Conservation (phyloP, 805 yeast species). For the Pichia heedii region DNA sequence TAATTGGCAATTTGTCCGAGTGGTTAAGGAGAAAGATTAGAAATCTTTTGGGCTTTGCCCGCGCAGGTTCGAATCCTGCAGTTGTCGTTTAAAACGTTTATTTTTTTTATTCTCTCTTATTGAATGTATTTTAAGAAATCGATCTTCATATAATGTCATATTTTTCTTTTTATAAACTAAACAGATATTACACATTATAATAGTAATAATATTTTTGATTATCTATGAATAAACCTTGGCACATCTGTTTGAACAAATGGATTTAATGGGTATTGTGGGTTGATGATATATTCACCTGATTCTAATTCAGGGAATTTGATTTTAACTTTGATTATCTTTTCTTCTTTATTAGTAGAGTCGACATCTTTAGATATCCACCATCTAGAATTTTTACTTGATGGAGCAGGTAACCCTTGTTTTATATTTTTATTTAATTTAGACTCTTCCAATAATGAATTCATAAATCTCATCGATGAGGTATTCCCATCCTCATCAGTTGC, state of each 20-base stretch:
- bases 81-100: constrained; percentile 32
- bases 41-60: constrained; percentile 55
- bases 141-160: too few species aligned
- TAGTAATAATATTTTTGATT: background rate
- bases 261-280: constrained; percentile 61
- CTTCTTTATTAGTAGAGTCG: constrained; percentile 3
- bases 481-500: constrained; percentile 23
- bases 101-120: constrained; percentile 2
- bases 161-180: too few species aligned
- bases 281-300: constrained; percentile 40
- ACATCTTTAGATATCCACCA: constrained; percentile 91
- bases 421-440: constrained; percentile 15
- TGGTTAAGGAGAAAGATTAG: constrained; percentile 51
- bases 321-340: constrained; percentile 42
- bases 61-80: constrained; percentile 58
- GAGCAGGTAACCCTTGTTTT: constrained; percentile 63
- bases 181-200: too few species aligned
- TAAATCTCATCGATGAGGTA: constrained; percentile 2
- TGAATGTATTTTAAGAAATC: too few species aligned
- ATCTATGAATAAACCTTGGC: constrained; percentile 40
- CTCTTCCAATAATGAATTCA: constrained; percentile 8
- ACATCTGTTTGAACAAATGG: constrained; percentile 54
- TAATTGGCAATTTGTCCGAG: constrained; percentile 44
- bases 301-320: constrained; percentile 43
- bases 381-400: constrained; percentile 50